Base-by-base conservation (phyloP, 164 flowering plant species). In the Malania oleifera region DNA sequence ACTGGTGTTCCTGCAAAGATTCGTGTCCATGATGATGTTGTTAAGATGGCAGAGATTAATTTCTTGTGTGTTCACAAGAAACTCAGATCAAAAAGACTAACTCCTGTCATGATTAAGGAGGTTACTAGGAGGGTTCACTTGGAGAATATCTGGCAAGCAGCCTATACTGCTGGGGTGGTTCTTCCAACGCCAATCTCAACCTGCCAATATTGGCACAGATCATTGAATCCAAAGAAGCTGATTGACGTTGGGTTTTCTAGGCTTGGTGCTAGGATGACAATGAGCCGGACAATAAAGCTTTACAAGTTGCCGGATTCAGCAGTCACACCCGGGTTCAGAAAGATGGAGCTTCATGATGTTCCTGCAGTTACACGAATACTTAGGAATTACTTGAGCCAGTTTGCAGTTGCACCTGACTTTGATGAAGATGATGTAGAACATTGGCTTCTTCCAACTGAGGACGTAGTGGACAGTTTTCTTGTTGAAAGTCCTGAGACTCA, bases 201-300 rank as follows among this genome's bases (percentile, higher is more conserved):
- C 25, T 77, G 84, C 37, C 84, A 80, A 29, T 80, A 77, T 55
- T 80, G 81, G 84, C 84, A 80, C 52, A 66, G 84, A 15, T 77
- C 81, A 6, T 67, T 80, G 63, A 80, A 77, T 38, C 84, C 84
- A 0, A 80, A 80, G 69, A 80, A 80, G 52, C 81, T 80, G 31
- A 80, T 80, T 44, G 81, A 80, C 62, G 80, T 77, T 49, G 84
- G 84, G n/a, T 80, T 80, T 66, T 80, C 84, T n/a, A 70, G 84
- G 62, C 79, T 80, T 51, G 84, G 84, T 19, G 75, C 84, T 17
- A 52, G 80, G 46, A 80, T 80, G 84, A 80, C 84, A 7, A 80
- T 80, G 82, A 80, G 84, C 68, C 67, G 84, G 7, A 80, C 84
- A 0, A 77, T 80, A 20, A 80, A 77, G 73, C 74, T 80, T 38